Evolutionary conservation across 805 yeast genomes (phyloP), one percentile per base, ranked within the genome.

Genomic region (Barnettozyma populi): DNA sequence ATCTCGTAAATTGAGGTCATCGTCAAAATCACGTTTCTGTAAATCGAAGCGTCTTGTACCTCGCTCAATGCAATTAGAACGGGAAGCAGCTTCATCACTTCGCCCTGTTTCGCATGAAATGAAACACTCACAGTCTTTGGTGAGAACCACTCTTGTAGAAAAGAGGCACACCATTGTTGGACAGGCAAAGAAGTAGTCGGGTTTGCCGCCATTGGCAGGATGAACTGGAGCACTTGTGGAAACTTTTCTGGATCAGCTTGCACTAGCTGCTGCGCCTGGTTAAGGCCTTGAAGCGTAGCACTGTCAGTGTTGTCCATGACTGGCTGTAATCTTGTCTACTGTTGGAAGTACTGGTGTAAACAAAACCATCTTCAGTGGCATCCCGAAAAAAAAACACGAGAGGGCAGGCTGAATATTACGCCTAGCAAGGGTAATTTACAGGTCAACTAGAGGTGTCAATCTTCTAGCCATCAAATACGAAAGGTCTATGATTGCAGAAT

Each of bases 1-100:
- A 71, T 57, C 14, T 78, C 78, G 53, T 74, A 79, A n/a, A 72
- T 59, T 36, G 66, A 61, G 7, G 78, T 60, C 19, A 72, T 60
- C 11, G 74, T 63, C 21, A 70, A 61, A 4, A 75, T 61, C 14
- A 73, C 65, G 43, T 66, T 64, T 56, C 71, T 73, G 50, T 61
- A 64, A 20, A 63, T 61, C 4, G 52, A 45, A 9, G 62, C 62
- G 49, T 68, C 72, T n/a, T 45, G 41, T 4, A 55, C 54, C 7
- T 49, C 34, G 7, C 50, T 34, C 3, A 56, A 44, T 23, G 48
- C 48, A 2, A 54, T 27, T 16, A 61, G 43, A 3, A 47, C 21
- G 1, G 55, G 54, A 1, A 61, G 24, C 4, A 60, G 35, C 1
- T 35, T 18, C 2, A 21, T 24, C 2, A 52, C 46, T 7, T 41